Evolutionary conservation across 2,329 filamentous ascomycete genomes (phyloP).

Genomic region (Penicillium sp.): DNA sequence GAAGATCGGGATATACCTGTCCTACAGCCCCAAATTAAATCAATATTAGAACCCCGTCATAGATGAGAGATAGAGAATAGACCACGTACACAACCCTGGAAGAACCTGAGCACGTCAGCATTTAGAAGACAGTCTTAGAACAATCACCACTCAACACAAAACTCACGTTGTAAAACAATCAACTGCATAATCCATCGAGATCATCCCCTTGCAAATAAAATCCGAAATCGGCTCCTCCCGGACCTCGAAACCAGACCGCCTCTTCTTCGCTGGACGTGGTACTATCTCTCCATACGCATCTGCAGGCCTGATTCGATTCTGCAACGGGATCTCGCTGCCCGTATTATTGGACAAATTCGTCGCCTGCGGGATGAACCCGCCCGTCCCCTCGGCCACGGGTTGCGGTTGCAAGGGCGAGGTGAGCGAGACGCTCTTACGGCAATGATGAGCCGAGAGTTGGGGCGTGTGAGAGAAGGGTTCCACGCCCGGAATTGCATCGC

Average conservation of each 20-base stretch:
- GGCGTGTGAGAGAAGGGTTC: neutral
- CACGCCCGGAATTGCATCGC: neutral
- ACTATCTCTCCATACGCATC: neutral
- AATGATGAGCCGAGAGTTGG: neutral
- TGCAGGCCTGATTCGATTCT: neutral
- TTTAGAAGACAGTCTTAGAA: too few species aligned
- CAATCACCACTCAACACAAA: too few species aligned
- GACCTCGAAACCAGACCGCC: conserved; percentile 40
- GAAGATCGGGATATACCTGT: conserved; percentile 57
- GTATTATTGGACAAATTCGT: neutral
- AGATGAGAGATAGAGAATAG: neutral
- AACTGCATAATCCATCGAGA: conserved; percentile 39
- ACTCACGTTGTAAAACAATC: neutral
- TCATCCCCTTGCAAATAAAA: conserved; percentile 41
- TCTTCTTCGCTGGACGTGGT: conserved; percentile 29
- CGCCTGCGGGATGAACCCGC: neutral
- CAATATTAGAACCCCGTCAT: neutral
- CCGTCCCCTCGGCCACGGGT: too few species aligned
- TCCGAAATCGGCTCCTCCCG: conserved; percentile 39
- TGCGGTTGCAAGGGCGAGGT: neutral
- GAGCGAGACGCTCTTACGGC: neutral
- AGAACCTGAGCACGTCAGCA: conserved; percentile 35
- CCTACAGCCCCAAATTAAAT: conserved; percentile 29
- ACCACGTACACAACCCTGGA: conserved; percentile 41
- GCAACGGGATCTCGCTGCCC: neutral